Percentiles rank a stretch among this genome's conserved stretches.
Evolutionary conservation across 176 grass and related monocot genomes (phyloP).

Genomic region (Cenchrus americanus): DNA sequence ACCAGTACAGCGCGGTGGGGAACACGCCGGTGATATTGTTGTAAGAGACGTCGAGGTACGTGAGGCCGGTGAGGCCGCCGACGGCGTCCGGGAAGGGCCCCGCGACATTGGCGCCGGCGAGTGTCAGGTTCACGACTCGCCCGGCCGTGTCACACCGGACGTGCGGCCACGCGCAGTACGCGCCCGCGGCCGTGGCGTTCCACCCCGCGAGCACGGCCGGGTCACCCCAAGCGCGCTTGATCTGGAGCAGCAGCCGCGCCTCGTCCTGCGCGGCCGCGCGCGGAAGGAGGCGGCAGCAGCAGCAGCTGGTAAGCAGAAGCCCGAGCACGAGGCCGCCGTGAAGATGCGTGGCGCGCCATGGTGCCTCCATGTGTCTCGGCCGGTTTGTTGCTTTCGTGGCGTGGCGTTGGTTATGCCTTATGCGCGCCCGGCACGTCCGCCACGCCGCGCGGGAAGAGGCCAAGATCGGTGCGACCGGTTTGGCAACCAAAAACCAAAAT

Average conservation of each 20-base stretch:
- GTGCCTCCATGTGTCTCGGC: constrained; percentile 29
- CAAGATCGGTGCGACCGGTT: not conserved
- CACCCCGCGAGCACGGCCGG: constrained; percentile 49
- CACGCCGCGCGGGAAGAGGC: no score
- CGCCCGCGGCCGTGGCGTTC: constrained; percentile 12
- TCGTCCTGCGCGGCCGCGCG: constrained; percentile 46
- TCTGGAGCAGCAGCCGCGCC: constrained; percentile 46
- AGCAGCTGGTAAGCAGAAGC: not conserved
- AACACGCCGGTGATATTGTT: constrained; percentile 52
- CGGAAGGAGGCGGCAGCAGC: not conserved
- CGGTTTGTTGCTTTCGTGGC: not conserved
- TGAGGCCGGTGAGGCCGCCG: constrained; percentile 53
- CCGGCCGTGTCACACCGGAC: constrained; percentile 43
- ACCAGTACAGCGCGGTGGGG: constrained; percentile 49
- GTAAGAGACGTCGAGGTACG: constrained; percentile 50
- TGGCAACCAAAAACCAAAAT: not conserved
- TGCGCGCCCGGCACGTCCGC: no score
- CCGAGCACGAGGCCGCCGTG: constrained; percentile 15
- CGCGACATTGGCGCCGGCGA: constrained; percentile 24
- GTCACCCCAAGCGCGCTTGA: constrained; percentile 56
- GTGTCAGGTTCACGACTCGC: constrained; percentile 40
- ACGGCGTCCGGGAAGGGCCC: constrained; percentile 51
- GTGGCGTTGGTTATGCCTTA: not conserved
- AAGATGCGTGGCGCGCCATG: not conserved
- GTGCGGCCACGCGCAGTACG: constrained; percentile 58